phyloP scores from a whole-genome alignment of 1,284 basidiomycete genomes.

The Pholiota adiposa region DNA sequence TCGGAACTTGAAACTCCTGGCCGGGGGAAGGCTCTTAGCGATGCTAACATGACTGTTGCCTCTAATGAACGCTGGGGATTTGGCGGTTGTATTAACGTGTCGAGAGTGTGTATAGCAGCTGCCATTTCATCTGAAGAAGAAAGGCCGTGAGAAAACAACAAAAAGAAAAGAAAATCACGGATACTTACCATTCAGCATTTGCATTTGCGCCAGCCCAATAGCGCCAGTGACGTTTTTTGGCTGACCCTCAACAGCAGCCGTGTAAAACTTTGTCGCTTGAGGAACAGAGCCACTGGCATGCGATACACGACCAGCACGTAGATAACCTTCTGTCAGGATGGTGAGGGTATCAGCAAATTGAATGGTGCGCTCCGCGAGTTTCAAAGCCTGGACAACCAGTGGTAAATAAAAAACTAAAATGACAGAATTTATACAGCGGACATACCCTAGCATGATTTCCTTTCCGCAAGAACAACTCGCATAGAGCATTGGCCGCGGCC shows the following conservation, averaged over 20 bases:
- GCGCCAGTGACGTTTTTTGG: constrained; percentile 79
- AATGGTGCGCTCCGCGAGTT: constrained; percentile 90
- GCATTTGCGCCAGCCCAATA: constrained; percentile 86
- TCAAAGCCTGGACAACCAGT: constrained; percentile 65
- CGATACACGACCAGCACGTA: constrained; percentile 78
- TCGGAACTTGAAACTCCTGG: constrained; percentile 80
- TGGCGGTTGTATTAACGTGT: constrained; percentile 73
- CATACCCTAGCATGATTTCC: constrained; percentile 58
- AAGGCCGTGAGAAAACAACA: not conserved
- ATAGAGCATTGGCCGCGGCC: constrained; percentile 78
- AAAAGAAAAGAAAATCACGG: not conserved
- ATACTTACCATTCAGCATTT: constrained; percentile 76
- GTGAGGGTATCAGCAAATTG: constrained; percentile 90
- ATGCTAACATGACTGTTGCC: constrained; percentile 88
- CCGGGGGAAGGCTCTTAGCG: constrained; percentile 79
- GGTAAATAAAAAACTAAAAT: constrained; percentile 4
- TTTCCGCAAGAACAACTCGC: constrained; percentile 74
- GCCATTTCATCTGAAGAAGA: constrained; percentile 65
- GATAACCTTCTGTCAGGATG: constrained; percentile 77
- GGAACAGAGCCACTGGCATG: constrained; percentile 67
- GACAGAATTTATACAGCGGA: not conserved
- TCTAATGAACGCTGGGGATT: constrained; percentile 72
- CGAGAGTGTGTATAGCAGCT: constrained; percentile 86
- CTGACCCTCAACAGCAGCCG: constrained; percentile 74
- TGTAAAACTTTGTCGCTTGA: constrained; percentile 77